Evolutionary conservation across 2,329 filamentous ascomycete genomes (phyloP), one percentile per base, ranked within the genome.

Genomic region (Monilinia fructicola): DNA sequence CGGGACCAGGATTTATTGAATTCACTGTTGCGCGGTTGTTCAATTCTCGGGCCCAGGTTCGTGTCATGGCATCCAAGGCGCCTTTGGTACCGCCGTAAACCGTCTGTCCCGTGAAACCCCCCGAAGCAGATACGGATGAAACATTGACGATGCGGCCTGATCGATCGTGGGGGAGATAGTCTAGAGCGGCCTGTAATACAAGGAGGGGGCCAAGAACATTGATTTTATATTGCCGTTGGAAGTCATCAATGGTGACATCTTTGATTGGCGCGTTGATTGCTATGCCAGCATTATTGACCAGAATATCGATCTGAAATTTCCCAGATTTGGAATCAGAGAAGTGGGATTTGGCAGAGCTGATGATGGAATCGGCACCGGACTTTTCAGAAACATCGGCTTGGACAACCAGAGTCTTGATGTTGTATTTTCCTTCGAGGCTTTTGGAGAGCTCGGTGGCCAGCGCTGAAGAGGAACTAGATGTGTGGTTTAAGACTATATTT

Each of bases 271-370:
- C 85, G 78, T 95, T 94, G n/a, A n/a, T 50, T 85, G 79, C 42
- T 9, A 88, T 80, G 64, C 91, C 93, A 40, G 93, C 92, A 77
- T 96, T 96, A 84, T 96, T 96, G 81, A 96, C 81, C 64, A 96
- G 81, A 69, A 96, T 91, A 78, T 96, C 91, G 74, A 96, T 84
- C 73, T 89, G 86, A 76, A 92, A 85, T 67, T 78, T 75, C 7
- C 71, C 73, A 59, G 73, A 67, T 70, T 69, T 79, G 38, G 83
- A 81, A 67, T 82, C 76, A 11, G 82, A 66, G 78, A 90, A 88
- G 74, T 87, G 81, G 70, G 85, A 81, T 71, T 85, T 83, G 6
- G 86, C 83, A 0, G 83, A 82, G 31, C 80, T 78, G 71, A 93
- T 78, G 62, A 92, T 82, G 53, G 84, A 79, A 7, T 82, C 79